Evolutionary conservation across 306 rosid species (phyloP), one percentile per base, ranked within the genome.

Genomic region (Acacia crassicarpa): DNA sequence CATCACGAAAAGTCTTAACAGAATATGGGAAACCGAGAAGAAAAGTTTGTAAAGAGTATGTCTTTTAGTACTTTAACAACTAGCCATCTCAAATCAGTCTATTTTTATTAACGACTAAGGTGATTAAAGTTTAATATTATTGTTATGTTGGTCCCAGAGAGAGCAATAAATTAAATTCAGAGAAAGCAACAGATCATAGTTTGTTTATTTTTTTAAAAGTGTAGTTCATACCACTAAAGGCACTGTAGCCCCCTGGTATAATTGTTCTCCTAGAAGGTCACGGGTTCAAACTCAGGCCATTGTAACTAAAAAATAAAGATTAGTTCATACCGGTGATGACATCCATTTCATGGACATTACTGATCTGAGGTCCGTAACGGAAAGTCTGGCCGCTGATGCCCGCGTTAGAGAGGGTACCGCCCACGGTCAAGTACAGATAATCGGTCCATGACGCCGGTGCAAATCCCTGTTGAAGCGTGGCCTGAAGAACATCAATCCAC

Each of bases 381-480:
- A 92, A 92, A 0, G 88, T 73, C 43, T 85, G 89, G 22, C 97
- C 97, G 32, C 97, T 68, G 48, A 92, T 89, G 59, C 97, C 97
- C 23, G 89, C 93, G 46, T 92, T 92, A 15, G 97, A 92, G 10
- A 92, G 93, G 2, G 97, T 92, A 8, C 97, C 97, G 7, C 95
- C 97, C 15, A 92, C 87, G 13, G 95, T 88, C 40, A 92, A 17
- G 82, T 88, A 85, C 65, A 92, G 32, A 67, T 92, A 92, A 83
- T 92, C 97, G 3, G 97, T 92, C 93, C 93, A 92, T 0, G 97
- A 85, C 33, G 83, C 81, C 10, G 93, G 95, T 80, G 97, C 79
- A 63, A 91, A 76, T 80, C 95, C 97, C 77, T 84, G 84, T 73
- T 80, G 78, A 10, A 89, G 86, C 1, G 93, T 83, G 67, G 85